Evolutionary conservation across 2,329 filamentous ascomycete genomes (phyloP).

Genomic region (Thermoascus crustaceus): DNA sequence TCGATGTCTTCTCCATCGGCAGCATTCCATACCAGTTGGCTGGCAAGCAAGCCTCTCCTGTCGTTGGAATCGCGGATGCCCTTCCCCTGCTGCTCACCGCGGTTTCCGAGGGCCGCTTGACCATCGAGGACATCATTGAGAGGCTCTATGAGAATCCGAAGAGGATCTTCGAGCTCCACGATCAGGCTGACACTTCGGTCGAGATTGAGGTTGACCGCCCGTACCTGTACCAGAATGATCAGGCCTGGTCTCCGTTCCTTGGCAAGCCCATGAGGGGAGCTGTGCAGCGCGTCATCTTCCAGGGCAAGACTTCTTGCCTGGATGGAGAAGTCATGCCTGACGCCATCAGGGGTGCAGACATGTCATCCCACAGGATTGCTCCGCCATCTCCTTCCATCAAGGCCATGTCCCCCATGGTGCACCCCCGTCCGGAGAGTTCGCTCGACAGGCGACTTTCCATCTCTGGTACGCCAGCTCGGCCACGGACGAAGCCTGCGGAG

Average conservation of each 20-base stretch:
- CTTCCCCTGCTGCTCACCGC: slow-evolving; percentile 68
- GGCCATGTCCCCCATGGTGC: slow-evolving; percentile 35
- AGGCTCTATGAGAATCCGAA: slow-evolving; percentile 71
- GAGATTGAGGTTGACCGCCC: slow-evolving; percentile 70
- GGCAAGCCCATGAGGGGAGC: slow-evolving; percentile 61
- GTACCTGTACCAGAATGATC: slow-evolving; percentile 48
- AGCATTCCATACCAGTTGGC: slow-evolving; percentile 71
- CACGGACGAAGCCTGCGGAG: slow-evolving; percentile 20
- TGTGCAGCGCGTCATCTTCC: slow-evolving; percentile 68
- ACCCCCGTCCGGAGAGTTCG: slow-evolving; percentile 27
- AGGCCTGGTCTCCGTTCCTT: slow-evolving; percentile 62
- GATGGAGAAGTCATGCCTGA: slow-evolving; percentile 57
- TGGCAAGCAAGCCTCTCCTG: slow-evolving; percentile 48
- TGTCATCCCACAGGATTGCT: slow-evolving; percentile 57
- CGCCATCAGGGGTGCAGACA: slow-evolving; percentile 58
- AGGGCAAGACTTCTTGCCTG: slow-evolving; percentile 64
- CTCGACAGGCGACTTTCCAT: slow-evolving; percentile 31
- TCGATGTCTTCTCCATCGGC: slow-evolving; percentile 72
- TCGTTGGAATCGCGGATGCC: slow-evolving; percentile 63
- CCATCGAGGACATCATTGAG: slow-evolving; percentile 62
- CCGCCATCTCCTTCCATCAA: slow-evolving; percentile 52
- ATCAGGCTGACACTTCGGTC: slow-evolving; percentile 63
- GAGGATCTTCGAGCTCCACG: slow-evolving; percentile 73
- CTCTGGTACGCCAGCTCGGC: slow-evolving; percentile 30
- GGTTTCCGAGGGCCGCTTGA: slow-evolving; percentile 64